These are phyloP conservation scores for Hypoxylon sp. DNA, from an alignment of 2,329 filamentous ascomycete species.

Conservation along the genomic window DNA sequence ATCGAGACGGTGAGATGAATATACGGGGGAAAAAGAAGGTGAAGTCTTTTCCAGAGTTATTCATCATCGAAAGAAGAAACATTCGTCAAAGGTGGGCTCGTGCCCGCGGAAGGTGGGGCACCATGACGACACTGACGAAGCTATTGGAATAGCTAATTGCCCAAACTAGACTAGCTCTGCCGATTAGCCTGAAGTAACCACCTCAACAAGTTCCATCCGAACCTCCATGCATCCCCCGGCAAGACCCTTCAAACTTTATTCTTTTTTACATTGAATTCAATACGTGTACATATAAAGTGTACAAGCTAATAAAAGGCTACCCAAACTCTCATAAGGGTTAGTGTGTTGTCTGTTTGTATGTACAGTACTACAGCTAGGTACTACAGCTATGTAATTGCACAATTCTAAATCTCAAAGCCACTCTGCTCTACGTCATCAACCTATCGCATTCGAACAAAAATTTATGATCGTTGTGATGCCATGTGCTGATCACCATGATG, in stretches of 20 bases:
- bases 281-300: not conserved
- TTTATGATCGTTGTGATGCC: constrained; percentile 26
- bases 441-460: constrained; percentile 20
- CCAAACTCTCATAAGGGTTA: not conserved
- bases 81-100: constrained; percentile 34
- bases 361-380: not conserved
- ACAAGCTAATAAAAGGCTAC: constrained; percentile 16
- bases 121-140: constrained; percentile 41
- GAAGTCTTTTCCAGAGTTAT: constrained; percentile 13
- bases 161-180: constrained; percentile 32
- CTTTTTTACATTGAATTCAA: not conserved
- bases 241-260: constrained; percentile 15
- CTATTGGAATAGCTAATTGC: constrained; percentile 43
- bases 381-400: not conserved
- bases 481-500: constrained; percentile 40
- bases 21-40: constrained; percentile 7
- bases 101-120: constrained; percentile 22
- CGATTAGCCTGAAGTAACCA: constrained; percentile 37
- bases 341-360: not conserved
- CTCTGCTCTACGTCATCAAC: constrained; percentile 32
- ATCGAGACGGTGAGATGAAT: not conserved
- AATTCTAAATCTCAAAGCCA: constrained; percentile 12
- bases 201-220: constrained; percentile 25
- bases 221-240: constrained; percentile 11
- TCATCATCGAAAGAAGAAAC: constrained; percentile 25